phyloP scores from a whole-genome alignment of 2,329 filamentous ascomycete genomes.

The Magnaporthiopsis incrustans region DNA sequence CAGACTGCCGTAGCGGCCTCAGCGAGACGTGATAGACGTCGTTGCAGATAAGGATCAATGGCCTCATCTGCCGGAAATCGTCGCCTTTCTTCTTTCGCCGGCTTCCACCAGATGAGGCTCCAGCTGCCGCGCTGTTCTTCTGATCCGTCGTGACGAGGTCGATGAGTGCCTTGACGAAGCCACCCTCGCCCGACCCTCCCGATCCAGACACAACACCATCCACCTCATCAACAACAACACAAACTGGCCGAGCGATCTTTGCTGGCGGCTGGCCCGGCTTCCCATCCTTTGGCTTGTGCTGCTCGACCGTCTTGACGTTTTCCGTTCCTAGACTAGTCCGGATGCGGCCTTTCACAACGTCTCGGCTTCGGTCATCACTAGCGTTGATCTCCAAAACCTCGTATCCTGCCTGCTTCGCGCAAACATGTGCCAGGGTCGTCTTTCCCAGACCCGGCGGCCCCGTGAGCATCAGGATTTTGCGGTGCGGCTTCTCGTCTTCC shows the following conservation, averaged over 20 bases:
- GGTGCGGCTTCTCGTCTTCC: slow-evolving; percentile 67
- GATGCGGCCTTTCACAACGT: slow-evolving; percentile 87
- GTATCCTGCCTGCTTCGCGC: slow-evolving; percentile 89
- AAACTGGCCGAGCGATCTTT: slow-evolving; percentile 78
- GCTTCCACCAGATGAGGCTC: slow-evolving; percentile 17
- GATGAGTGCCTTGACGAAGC: slow-evolving; percentile 90
- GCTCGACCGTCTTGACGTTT: slow-evolving; percentile 72
- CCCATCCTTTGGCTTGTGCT: slow-evolving; percentile 30
- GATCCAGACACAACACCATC: slow-evolving; percentile 85
- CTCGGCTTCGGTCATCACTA: slow-evolving; percentile 83
- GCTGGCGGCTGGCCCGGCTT: slow-evolving; percentile 34
- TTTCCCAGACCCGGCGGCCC: slow-evolving; percentile 92
- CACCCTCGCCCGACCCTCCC: slow-evolving; percentile 73
- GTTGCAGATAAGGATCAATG: slow-evolving; percentile 91
- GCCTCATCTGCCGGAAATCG: slow-evolving; percentile 77
- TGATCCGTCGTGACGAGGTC: slow-evolving; percentile 83
- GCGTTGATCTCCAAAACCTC: slow-evolving; percentile 97
- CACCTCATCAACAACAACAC: slow-evolving; percentile 92
- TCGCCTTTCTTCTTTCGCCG: slow-evolving; percentile 63
- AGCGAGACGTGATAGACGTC: slow-evolving; percentile 91
- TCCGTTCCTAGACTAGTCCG: slow-evolving; percentile 89
- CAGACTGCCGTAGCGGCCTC: slow-evolving; percentile 76
- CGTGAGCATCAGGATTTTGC: slow-evolving; percentile 83
- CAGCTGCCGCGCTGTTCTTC: slow-evolving; percentile 51
- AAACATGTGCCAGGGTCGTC: slow-evolving; percentile 93